Percentiles rank a stretch among this genome's conserved stretches.
phyloP scores from a whole-genome alignment of 176 grass and related monocot species.

The Typha latifolia region DNA sequence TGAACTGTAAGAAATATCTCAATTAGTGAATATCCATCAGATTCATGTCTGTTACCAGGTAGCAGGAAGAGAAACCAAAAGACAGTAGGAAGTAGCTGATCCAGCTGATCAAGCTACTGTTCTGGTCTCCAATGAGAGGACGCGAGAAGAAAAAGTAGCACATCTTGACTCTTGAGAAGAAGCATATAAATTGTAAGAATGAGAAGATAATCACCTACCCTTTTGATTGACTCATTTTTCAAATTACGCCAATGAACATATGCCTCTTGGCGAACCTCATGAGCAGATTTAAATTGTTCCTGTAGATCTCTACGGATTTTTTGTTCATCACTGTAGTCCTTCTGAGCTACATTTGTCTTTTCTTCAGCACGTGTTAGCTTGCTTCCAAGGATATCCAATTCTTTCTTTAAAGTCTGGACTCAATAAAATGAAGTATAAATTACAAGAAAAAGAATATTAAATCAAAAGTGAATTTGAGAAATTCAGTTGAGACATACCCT shows the following conservation, averaged over 20 bases:
- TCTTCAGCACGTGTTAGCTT: slow-evolving; percentile 55
- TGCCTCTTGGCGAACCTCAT: slow-evolving; percentile 65
- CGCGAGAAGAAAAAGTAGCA: background rate
- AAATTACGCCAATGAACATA: slow-evolving; percentile 49
- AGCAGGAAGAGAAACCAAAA: background rate
- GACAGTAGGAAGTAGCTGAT: background rate
- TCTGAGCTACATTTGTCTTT: slow-evolving; percentile 43
- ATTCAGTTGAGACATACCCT: slow-evolving; percentile 35
- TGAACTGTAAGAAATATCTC: too few relatives aligned
- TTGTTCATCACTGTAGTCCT: slow-evolving; percentile 49
- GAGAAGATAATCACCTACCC: slow-evolving; percentile 37
- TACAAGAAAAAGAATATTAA: background rate
- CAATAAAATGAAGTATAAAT: background rate
- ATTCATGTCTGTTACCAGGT: background rate
- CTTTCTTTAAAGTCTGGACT: slow-evolving; percentile 67
- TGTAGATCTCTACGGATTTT: slow-evolving; percentile 28
- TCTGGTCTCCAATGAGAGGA: background rate
- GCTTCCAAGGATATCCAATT: slow-evolving; percentile 56
- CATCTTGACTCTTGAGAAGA: background rate
- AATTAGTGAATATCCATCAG: background rate
- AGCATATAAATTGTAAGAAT: background rate
- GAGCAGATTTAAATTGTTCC: slow-evolving; percentile 48
- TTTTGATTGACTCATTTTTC: slow-evolving; percentile 44
- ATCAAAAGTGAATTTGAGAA: background rate
- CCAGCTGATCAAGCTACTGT: background rate